Base-by-base conservation (phyloP, 768 basidiomycete species). In the Lyophyllum atratum region DNA sequence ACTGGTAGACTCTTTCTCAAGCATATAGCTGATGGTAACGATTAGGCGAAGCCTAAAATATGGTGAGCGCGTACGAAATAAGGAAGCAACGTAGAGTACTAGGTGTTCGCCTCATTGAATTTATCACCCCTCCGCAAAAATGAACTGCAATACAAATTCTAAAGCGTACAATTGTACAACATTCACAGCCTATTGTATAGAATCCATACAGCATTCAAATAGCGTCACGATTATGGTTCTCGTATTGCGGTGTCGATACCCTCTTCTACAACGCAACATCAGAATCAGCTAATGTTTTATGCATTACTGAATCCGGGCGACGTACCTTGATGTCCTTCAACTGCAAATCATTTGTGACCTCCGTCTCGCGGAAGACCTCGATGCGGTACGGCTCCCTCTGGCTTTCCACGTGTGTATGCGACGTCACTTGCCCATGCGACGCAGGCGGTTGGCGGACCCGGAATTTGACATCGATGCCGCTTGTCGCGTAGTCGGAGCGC, bases 291-390 rank as follows among this genome's bases (percentile, higher is more conserved):
- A n/a, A n/a, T n/a, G n/a, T n/a, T n/a, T n/a, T n/a, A n/a, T n/a
- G n/a, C n/a, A n/a, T n/a, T n/a, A n/a, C n/a, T n/a, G n/a, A n/a
- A n/a, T n/a, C n/a, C 31, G 31, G 31, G 31, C 31, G 31, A 12
- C 34, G 34, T 15, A 37, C 34, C 34, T 37, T 37, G 34, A 22
- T 25, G 12, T 51, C 49, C 19, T 17, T 44, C 4, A 49, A 11
- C 15, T 14, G 31, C 9, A 49, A n/a, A 12, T 59, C 53, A 10
- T 33, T 44, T 4, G 44, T 34, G 25, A 59, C 45, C 28, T 34
- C 44, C 6, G 49, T 59, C 28, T 59, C 45, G 21, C 49, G 54
- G 39, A 59, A 52, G 11, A 59, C 58, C n/a, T 51, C 49, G 9
- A 59, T 59, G 22, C 50, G 12, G 26, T 40, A 46, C 3, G 24